phyloP scores from a whole-genome alignment of 805 yeast genomes.

The Cephaloascus fragrans region DNA sequence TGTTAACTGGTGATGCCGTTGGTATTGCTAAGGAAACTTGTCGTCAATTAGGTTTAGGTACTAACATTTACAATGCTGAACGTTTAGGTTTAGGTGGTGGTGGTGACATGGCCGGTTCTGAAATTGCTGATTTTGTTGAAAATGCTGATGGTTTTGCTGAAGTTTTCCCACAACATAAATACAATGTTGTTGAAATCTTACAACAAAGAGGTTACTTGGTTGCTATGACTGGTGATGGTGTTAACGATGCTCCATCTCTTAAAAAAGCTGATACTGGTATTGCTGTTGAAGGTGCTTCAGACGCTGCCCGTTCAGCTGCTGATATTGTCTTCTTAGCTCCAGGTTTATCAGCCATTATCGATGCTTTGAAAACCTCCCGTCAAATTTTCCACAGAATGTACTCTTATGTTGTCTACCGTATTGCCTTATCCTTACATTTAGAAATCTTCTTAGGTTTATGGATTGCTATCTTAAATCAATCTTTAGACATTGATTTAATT shows the following conservation, averaged over 20 bases:
- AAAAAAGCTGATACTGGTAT: constrained; percentile 82
- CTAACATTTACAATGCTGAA: constrained; percentile 94
- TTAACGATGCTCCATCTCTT: constrained; percentile 58
- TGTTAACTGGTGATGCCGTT: constrained; percentile 99
- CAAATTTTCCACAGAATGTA: constrained; percentile 99
- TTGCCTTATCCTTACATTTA: constrained; percentile 89
- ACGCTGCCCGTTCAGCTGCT: constrained; percentile 95
- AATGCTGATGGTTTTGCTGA: constrained; percentile 92
- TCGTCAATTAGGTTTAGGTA: constrained; percentile 94
- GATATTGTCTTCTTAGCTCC: constrained; percentile 86
- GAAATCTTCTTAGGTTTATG: constrained; percentile 92
- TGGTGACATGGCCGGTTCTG: constrained; percentile 57
- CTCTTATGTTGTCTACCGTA: constrained; percentile 96
- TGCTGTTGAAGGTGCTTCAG: constrained; percentile 71
- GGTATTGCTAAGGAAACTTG: constrained; percentile 98
- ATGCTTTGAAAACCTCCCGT: constrained; percentile 78
- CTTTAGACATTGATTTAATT: constrained; percentile 82
- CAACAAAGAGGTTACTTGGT: constrained; percentile 57
- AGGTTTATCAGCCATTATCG: constrained; percentile 52
- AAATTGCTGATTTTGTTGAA: constrained; percentile 59
- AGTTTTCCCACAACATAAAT: constrained; percentile 62
- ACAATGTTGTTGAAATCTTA: constrained; percentile 55
- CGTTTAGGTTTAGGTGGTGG: constrained; percentile 75
- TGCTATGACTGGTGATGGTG: constrained; percentile 69
- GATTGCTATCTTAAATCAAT: constrained; percentile 87